phyloP scores from a whole-genome alignment of 495 filamentous ascomycete genomes.

The Parathielavia hyrcaniae region DNA sequence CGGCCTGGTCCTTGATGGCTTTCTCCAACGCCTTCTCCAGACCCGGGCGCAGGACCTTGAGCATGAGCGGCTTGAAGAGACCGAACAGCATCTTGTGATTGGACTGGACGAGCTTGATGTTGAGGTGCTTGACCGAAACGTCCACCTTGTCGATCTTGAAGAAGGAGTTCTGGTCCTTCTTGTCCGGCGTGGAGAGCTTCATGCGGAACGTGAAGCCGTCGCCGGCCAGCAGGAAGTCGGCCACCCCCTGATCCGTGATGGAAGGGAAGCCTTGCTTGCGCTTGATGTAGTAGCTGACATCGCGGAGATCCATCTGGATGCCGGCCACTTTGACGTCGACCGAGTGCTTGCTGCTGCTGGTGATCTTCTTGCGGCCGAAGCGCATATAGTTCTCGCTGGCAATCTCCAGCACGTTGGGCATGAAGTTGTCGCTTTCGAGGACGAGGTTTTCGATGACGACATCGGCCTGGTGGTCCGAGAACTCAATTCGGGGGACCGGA shows the following conservation, averaged over 20 bases:
- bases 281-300: constrained; percentile 93
- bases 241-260: constrained; percentile 80
- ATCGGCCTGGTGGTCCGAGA: constrained; percentile 77
- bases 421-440: constrained; percentile 92
- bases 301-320: constrained; percentile 78
- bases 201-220: constrained; percentile 88
- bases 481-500: constrained; percentile 90
- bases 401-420: constrained; percentile 90
- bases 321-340: constrained; percentile 80
- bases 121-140: constrained; percentile 75
- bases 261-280: constrained; percentile 93
- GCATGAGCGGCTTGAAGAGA: constrained; percentile 80
- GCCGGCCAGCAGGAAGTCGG: constrained; percentile 85
- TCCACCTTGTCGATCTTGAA: constrained; percentile 89
- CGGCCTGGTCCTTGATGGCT: constrained; percentile 72
- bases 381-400: constrained; percentile 91
- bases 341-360: constrained; percentile 73
- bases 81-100: constrained; percentile 88
- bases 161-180: constrained; percentile 69
- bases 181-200: constrained; percentile 74
- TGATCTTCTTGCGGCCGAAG: constrained; percentile 76
- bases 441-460: constrained; percentile 89
- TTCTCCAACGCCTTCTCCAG: constrained; percentile 84
- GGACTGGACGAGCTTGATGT: constrained; percentile 88
- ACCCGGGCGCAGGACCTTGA: constrained; percentile 75